These are phyloP conservation scores for Fusarium newnesense DNA, from an alignment of 2,329 filamentous ascomycete genomes.

Conservation along the genomic window DNA sequence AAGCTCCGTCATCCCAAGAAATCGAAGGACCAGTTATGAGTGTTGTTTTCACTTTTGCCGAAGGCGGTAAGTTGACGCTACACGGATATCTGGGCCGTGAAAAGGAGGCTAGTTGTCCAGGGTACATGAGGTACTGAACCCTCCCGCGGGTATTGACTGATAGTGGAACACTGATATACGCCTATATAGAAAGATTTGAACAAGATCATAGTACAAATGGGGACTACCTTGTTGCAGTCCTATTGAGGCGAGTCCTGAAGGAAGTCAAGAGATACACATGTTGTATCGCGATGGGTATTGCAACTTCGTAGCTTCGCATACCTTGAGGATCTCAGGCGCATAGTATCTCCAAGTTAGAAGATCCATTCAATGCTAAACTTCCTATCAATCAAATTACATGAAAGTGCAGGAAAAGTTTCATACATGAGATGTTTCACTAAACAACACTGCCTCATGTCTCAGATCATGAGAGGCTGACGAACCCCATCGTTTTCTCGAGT, in stretches of 20 bases:
- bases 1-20: neutral
- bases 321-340: neutral
- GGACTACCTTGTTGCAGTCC: neutral
- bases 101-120: neutral
- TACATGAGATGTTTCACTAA: conserved; percentile 18
- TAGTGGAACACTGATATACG: neutral
- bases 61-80: neutral
- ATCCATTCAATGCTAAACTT: neutral
- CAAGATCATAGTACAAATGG: neutral
- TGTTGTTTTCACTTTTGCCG: neutral
- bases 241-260: neutral
- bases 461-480: conserved; percentile 3
- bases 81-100: neutral
- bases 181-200: neutral
- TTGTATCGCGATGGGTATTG: neutral
- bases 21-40: neutral
- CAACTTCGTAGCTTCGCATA: neutral
- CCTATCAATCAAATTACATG: neutral
- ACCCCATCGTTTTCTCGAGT: conserved; percentile 3
- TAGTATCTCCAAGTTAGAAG: neutral
- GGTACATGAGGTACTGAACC: neutral
- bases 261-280: neutral
- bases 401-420: neutral
- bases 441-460: conserved; percentile 19
- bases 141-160: neutral